These are phyloP conservation scores for Cystofilobasidium ferigula DNA, from an alignment of 768 basidiomycete species.

Conservation along the genomic window DNA sequence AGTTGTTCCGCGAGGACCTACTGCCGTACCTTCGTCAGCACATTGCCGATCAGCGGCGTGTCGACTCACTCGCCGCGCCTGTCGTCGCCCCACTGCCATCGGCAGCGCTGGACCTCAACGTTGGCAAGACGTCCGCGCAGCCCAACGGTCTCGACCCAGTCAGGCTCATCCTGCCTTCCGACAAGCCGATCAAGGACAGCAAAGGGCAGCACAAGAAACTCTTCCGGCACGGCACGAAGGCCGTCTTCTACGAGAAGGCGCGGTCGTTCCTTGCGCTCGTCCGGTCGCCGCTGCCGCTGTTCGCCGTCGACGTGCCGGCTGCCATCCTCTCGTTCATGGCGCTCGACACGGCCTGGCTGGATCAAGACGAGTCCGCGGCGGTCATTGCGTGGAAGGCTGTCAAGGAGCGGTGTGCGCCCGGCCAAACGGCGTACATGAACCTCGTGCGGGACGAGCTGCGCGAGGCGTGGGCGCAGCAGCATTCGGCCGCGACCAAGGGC, in stretches of 20 bases:
- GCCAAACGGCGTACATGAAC: constrained; percentile 16
- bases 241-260: constrained; percentile 20
- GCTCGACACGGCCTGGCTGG: constrained; percentile 15
- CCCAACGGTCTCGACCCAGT: constrained; percentile 8
- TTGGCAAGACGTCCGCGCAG: background rate
- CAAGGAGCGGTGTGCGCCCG: constrained; percentile 3
- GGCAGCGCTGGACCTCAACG: background rate
- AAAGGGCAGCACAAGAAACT: constrained; percentile 14
- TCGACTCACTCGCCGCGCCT: constrained; percentile 13
- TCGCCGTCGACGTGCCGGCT: constrained; percentile 16
- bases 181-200: constrained; percentile 15
- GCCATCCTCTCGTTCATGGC: constrained; percentile 9
- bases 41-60: constrained; percentile 22
- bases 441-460: constrained; percentile 17
- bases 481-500: background rate
- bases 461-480: background rate
- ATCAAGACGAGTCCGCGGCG: background rate
- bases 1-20: constrained; percentile 22
- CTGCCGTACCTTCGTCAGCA: constrained; percentile 20
- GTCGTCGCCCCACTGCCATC: background rate
- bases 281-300: constrained; percentile 18
- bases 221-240: constrained; percentile 8
- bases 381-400: constrained; percentile 5
- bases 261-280: constrained; percentile 2
- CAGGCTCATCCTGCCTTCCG: constrained; percentile 15